Conservation (phyloP, 768 basidiomycete genomes). For the Tulasnella sp. region DNA sequence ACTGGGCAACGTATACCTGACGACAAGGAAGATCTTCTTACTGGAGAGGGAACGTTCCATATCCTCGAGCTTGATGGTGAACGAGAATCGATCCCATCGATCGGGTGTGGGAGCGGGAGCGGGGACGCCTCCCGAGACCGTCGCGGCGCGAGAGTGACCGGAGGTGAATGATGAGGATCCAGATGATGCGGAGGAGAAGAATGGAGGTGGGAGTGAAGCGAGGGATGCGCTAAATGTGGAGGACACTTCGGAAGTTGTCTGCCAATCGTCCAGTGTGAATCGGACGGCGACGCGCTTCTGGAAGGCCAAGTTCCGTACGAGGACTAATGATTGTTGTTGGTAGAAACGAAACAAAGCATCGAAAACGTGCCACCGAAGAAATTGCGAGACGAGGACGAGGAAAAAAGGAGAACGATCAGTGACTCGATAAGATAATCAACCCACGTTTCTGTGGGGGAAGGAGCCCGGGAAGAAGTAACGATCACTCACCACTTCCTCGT, state of each 20-base stretch:
- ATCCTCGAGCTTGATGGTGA: conserved; percentile 63
- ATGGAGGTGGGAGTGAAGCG: conserved; percentile 14
- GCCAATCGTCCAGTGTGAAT: conserved; percentile 92
- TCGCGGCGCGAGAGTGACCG: background rate
- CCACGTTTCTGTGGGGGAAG: background rate
- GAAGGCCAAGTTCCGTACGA: conserved; percentile 78
- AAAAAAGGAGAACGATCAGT: background rate
- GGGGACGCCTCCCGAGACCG: background rate
- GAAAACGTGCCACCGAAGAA: background rate
- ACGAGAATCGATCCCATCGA: conserved; percentile 56
- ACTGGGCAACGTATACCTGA: conserved; percentile 42
- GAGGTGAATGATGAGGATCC: conserved; percentile 12
- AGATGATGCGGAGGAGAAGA: conserved; percentile 23
- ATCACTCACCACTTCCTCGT: conserved; percentile 7
- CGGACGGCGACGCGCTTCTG: conserved; percentile 79
- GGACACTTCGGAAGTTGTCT: conserved; percentile 87
- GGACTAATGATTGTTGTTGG: conserved; percentile 48
- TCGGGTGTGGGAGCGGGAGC: background rate
- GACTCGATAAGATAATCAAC: background rate
- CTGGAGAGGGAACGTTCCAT: conserved; percentile 53
- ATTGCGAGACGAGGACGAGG: background rate
- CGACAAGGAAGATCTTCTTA: conserved; percentile 69
- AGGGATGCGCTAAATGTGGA: conserved; percentile 51
- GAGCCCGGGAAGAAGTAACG: background rate
- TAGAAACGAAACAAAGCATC: conserved; percentile 25